Base-by-base conservation (phyloP, 495 filamentous ascomycete species). In the Aspergillus campestris region DNA sequence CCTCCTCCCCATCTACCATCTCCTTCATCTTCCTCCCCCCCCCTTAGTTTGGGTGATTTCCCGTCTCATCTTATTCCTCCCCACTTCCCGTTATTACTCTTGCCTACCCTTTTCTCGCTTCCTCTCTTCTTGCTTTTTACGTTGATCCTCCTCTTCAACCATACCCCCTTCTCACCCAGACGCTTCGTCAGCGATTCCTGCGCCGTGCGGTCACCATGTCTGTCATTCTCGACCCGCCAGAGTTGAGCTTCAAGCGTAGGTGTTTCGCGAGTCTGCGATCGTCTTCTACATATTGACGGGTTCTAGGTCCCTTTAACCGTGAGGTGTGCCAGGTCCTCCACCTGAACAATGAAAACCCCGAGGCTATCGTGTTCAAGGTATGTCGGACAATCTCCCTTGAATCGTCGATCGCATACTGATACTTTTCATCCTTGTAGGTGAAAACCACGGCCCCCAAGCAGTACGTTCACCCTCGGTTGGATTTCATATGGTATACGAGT, bases 401-500 rank as follows among this genome's bases (percentile, higher is more conserved):
- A 10, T 15, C 18, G 3, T 36, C 32, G 31, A 49, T 57, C 34
- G 49, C 37, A 48, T 31, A 46, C 62, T 62, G 53, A 61, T 40
- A 27, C 18, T 2, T 24, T 18, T 29, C 8, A 10, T 28, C 30
- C 31, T 47, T 47, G 42, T 43, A 96, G 90, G 92, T 98, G 61
- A 98, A 98, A 81, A 98, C 92, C 33, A 98, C 92, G 46, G 94
- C 94, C 27, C 92, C 94, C 6, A 97, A 98, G 68, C 91, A 96
- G 91, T 98, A 87, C 58, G 87, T 64, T 24, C 4, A 24, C 18
- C 18, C 18, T 24, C 18, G 18, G 18, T 24, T 24, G 18, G 18
- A 24, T 24, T 24, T 24, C 18, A 24, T 24, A 24, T 24, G 18
- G 18, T 24, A 4, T 24, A 24, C 4, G 18, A 24, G 18, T 24